Conservation (phyloP, 1,284 basidiomycete species). For the Boletus hoseneyae region DNA sequence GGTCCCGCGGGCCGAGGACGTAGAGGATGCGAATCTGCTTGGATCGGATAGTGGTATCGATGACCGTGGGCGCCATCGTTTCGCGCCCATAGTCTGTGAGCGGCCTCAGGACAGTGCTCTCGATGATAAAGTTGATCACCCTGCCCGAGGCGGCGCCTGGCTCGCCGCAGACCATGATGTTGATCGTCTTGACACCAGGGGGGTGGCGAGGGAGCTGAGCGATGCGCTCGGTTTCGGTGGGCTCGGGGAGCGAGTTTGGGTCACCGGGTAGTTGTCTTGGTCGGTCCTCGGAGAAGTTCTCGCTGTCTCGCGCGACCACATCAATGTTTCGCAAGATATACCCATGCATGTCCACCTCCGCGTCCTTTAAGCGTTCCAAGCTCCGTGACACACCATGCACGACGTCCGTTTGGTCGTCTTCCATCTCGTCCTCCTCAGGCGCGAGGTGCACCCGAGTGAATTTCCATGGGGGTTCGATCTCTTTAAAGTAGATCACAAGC, state of each 20-base stretch:
- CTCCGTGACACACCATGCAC: constrained; percentile 16
- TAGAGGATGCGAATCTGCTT: constrained; percentile 24
- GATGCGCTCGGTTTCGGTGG: constrained; percentile 19
- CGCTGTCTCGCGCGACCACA: constrained; percentile 8
- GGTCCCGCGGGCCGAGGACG: constrained; percentile 24
- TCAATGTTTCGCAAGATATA: constrained; percentile 14
- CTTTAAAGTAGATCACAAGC: constrained; percentile 25
- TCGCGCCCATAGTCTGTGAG: constrained; percentile 27
- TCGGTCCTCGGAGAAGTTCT: neutral
- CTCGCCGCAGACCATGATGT: constrained; percentile 31
- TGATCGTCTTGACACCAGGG: constrained; percentile 23
- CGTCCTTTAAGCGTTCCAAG: constrained; percentile 20
- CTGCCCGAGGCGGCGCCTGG: constrained; percentile 23
- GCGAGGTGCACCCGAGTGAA: constrained; percentile 19
- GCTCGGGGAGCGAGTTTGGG: constrained; percentile 4
- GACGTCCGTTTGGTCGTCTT: neutral
- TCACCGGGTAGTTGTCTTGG: constrained; percentile 1
- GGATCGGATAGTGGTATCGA: constrained; percentile 23
- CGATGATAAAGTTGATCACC: constrained; percentile 23
- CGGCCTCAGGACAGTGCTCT: constrained; percentile 21
- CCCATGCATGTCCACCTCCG: constrained; percentile 13
- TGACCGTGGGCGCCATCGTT: constrained; percentile 19
- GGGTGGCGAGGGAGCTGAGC: constrained; percentile 20
- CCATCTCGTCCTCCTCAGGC: neutral
- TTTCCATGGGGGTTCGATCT: constrained; percentile 6